These are phyloP conservation scores for Sporothrix brasiliensis DNA, from an alignment of 2,329 filamentous ascomycete genomes.

Conservation along the genomic window DNA sequence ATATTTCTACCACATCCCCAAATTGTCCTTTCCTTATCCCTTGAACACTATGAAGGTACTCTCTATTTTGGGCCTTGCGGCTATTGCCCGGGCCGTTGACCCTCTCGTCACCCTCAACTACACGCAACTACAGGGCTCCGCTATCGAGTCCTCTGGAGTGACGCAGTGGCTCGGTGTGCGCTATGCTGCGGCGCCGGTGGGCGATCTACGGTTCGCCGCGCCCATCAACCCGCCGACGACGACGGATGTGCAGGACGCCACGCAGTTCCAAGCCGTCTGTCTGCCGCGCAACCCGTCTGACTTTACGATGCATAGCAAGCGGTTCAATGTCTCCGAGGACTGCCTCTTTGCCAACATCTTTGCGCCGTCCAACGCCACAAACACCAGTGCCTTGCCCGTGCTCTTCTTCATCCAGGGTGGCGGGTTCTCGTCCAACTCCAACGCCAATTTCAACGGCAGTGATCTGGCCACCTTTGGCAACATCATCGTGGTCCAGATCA, in stretches of 20 bases:
- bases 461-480: conserved; percentile 55
- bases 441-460: conserved; percentile 58
- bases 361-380: conserved; percentile 58
- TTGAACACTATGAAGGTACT: conserved; percentile 19
- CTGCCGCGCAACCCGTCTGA: conserved; percentile 39
- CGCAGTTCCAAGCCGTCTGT: conserved; percentile 42
- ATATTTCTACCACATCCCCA: background rate
- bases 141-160: conserved; percentile 57
- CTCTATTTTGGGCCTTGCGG: conserved; percentile 21
- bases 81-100: conserved; percentile 34
- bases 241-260: conserved; percentile 55
- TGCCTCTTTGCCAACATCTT: conserved; percentile 71
- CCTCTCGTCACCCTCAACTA: conserved; percentile 65
- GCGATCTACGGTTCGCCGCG: conserved; percentile 65
- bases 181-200: conserved; percentile 71
- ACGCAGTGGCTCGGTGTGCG: conserved; percentile 75
- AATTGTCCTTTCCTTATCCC: background rate
- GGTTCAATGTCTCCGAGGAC: conserved; percentile 57
- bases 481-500: conserved; percentile 67
- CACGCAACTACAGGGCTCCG: conserved; percentile 63
- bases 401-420: conserved; percentile 52
- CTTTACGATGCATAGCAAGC: conserved; percentile 37
- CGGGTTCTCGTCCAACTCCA: conserved; percentile 53
- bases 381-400: conserved; percentile 47
- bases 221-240: conserved; percentile 63